Evolutionary conservation across 2,329 filamentous ascomycete species (phyloP).

Genomic region (Colletotrichum caudatum): DNA sequence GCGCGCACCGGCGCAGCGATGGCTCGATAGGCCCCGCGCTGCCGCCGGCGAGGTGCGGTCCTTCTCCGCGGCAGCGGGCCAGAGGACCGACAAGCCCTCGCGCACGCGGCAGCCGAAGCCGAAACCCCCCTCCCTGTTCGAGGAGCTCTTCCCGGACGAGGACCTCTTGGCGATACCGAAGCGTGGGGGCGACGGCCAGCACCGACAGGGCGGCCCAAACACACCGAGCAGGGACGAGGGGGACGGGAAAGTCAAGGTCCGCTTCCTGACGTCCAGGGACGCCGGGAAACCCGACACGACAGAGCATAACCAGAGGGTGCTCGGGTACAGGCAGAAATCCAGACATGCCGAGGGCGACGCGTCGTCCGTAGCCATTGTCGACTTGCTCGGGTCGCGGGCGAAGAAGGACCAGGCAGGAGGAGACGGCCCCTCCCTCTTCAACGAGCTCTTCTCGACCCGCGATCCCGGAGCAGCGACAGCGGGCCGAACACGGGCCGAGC

Average conservation of each 20-base stretch:
- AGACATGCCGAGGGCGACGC: not conserved
- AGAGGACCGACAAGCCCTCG: not conserved
- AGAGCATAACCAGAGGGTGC: constrained; percentile 11
- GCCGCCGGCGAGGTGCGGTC: not conserved
- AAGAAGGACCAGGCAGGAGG: not conserved
- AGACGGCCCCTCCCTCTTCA: constrained; percentile 20
- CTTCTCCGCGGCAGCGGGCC: not conserved
- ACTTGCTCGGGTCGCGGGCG: constrained; percentile 12
- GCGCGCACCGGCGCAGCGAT: constrained; percentile 9
- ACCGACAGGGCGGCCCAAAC: not conserved
- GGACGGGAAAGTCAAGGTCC: constrained; percentile 21
- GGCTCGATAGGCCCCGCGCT: not conserved
- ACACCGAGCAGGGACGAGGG: not conserved
- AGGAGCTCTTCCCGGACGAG: constrained; percentile 36
- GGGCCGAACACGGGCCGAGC: not conserved
- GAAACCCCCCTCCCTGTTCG: constrained; percentile 24
- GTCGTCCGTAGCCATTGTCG: not conserved
- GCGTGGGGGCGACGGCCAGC: not conserved
- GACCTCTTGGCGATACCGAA: not conserved
- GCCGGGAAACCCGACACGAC: constrained; percentile 25
- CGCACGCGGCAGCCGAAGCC: constrained; percentile 8
- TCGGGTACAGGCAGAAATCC: constrained; percentile 5
- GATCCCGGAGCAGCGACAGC: not conserved
- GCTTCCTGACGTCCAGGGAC: constrained; percentile 32
- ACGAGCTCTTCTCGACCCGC: constrained; percentile 31